phyloP scores from a whole-genome alignment of 2,329 filamentous ascomycete species.

The Sporothrix pallida region DNA sequence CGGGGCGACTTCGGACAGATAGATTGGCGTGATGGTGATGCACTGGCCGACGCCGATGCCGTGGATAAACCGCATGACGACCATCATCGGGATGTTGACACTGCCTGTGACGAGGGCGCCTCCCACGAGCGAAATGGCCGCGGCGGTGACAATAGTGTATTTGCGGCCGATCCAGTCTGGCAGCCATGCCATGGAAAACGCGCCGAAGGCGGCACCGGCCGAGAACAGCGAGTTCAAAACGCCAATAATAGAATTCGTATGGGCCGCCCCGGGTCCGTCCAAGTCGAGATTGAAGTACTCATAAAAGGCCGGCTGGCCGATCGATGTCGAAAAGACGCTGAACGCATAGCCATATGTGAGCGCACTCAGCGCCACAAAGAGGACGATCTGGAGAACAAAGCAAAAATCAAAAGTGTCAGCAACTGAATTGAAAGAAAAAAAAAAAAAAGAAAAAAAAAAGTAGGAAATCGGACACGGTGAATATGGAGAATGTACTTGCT shows the following conservation, averaged over 20 bases:
- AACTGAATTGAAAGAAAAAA: too few relatives aligned
- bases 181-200: not conserved
- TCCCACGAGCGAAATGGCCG: not conserved
- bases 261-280: not conserved
- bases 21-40: constrained; percentile 33
- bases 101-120: not conserved
- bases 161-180: constrained; percentile 5
- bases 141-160: not conserved
- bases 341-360: constrained; percentile 5
- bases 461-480: not conserved
- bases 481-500: not conserved
- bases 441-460: too few relatives aligned
- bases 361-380: not conserved
- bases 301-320: not conserved
- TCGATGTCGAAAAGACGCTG: not conserved
- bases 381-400: constrained; percentile 1
- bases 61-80: constrained; percentile 24
- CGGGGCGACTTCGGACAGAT: constrained; percentile 30
- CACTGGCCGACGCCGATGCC: constrained; percentile 30
- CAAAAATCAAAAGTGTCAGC: too few relatives aligned
- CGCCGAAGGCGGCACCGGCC: not conserved
- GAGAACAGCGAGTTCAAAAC: not conserved
- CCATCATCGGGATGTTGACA: not conserved
- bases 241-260: not conserved
- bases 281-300: not conserved